A percentile compares a stretch with the other conserved stretches of the same genome.
These are phyloP conservation scores for Perkinsus marinus DNA, from an alignment of 169 alveolate genomes.

Conservation along the genomic window DNA sequence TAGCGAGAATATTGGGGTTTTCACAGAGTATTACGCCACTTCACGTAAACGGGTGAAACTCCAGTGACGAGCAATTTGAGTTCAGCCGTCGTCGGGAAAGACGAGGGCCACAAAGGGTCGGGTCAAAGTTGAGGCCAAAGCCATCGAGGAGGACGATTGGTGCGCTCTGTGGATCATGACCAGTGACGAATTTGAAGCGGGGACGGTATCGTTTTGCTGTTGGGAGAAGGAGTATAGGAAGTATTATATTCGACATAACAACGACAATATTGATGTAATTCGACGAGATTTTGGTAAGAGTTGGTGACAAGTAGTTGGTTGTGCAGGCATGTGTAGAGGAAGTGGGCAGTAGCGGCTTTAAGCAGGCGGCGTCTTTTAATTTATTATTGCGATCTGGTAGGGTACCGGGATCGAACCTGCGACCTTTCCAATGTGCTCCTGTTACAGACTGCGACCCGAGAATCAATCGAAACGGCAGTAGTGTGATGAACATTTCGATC, in stretches of 20 bases:
- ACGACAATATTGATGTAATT: background rate
- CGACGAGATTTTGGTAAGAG: background rate
- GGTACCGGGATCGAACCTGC: background rate
- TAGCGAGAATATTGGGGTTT: too few relatives aligned
- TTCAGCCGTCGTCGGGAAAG: background rate
- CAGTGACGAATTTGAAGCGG: background rate
- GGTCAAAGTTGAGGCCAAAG: background rate
- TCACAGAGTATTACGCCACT: too few relatives aligned
- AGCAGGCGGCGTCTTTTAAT: background rate
- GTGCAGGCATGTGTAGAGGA: background rate
- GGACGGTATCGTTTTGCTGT: background rate
- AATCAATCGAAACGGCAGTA: background rate
- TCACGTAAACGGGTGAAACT: too few relatives aligned
- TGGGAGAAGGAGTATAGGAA: background rate
- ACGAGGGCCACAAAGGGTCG: background rate
- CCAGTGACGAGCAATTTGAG: too few relatives aligned
- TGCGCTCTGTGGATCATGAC: background rate
- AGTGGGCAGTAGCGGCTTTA: background rate
- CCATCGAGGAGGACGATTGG: background rate
- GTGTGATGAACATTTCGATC: background rate
- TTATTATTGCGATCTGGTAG: background rate
- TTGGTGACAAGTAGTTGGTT: background rate
- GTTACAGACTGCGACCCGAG: background rate
- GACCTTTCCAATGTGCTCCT: background rate
- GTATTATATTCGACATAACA: background rate